Evolutionary conservation across 805 yeast species (phyloP).

Genomic region (Metschnikowia cerradonensis): DNA sequence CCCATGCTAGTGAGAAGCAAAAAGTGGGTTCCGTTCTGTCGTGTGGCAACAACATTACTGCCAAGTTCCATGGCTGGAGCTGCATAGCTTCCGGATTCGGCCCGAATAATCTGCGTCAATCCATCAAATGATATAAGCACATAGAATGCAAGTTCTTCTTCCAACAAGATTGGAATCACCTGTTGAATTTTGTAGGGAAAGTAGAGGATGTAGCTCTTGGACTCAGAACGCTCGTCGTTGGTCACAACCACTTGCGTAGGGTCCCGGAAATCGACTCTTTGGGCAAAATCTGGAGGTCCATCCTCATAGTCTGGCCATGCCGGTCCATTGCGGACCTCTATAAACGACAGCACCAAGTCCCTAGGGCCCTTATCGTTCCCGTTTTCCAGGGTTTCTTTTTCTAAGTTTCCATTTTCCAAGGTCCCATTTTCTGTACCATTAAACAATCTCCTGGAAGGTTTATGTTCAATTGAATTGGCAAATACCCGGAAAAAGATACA

Average conservation of each 20-base stretch:
- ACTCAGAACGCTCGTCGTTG: constrained; percentile 31
- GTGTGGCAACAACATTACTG: constrained; percentile 36
- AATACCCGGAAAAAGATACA: constrained; percentile 35
- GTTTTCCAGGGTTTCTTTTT: too few species aligned
- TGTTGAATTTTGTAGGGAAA: constrained; percentile 49
- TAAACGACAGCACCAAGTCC: constrained; percentile 19
- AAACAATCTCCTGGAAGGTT: not conserved
- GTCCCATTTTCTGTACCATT: too few species aligned
- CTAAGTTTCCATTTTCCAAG: too few species aligned
- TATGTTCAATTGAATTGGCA: constrained; percentile 30
- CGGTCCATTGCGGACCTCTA: constrained; percentile 42
- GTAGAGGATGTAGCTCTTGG: constrained; percentile 33
- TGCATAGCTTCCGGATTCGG: constrained; percentile 42
- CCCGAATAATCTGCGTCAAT: constrained; percentile 42
- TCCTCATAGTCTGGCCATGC: constrained; percentile 38
- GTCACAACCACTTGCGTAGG: constrained; percentile 45
- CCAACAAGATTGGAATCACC: constrained; percentile 36
- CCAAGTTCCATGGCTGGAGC: constrained; percentile 54
- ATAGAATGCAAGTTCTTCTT: constrained; percentile 39
- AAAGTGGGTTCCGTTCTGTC: constrained; percentile 30
- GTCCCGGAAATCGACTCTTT: constrained; percentile 42
- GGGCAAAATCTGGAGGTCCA: constrained; percentile 32
- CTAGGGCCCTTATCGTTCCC: too few species aligned
- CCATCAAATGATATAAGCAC: constrained; percentile 59
- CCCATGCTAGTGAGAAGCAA: constrained; percentile 50